Conservation (phyloP, 495 filamentous ascomycete genomes). For the Trichoderma virens region DNA sequence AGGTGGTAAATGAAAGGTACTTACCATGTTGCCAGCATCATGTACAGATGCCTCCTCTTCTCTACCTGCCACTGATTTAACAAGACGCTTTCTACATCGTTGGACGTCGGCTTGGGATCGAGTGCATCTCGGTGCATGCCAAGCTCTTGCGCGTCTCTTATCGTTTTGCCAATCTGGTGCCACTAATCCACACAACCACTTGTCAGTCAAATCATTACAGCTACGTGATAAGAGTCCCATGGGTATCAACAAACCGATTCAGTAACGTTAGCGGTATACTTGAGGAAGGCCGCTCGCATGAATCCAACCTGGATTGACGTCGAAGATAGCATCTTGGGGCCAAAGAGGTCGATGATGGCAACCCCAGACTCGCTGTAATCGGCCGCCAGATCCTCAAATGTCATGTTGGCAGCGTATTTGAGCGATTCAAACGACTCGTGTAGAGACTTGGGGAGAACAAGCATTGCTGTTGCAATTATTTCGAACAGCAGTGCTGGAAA, state of each 20-base stretch:
- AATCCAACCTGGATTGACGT: slow-evolving; percentile 51
- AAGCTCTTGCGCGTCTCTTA: slow-evolving; percentile 57
- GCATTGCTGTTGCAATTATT: slow-evolving; percentile 44
- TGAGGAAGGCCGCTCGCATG: slow-evolving; percentile 39
- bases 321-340: slow-evolving; percentile 46
- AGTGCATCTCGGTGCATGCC: slow-evolving; percentile 47
- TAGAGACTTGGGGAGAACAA: slow-evolving; percentile 36
- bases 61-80: slow-evolving; percentile 48
- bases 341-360: slow-evolving; percentile 43
- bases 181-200: slow-evolving; percentile 27
- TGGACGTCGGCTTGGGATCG: slow-evolving; percentile 28
- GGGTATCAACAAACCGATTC: slow-evolving; percentile 31
- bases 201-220: slow-evolving; percentile 22
- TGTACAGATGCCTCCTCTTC: slow-evolving; percentile 46
- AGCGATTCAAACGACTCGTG: slow-evolving; percentile 38
- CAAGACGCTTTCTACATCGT: slow-evolving; percentile 34
- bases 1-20: background rate
- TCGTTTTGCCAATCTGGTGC: slow-evolving; percentile 50
- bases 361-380: slow-evolving; percentile 53
- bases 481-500: slow-evolving; percentile 54
- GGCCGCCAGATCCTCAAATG: slow-evolving; percentile 48
- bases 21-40: slow-evolving; percentile 45
- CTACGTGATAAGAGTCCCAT: background rate
- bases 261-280: slow-evolving; percentile 42
- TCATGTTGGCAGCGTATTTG: slow-evolving; percentile 51